A percentile compares a stretch with the other conserved stretches of the same genome.
Conservation (phyloP, 1,139 yeast species). For the Spathaspora sp. region DNA sequence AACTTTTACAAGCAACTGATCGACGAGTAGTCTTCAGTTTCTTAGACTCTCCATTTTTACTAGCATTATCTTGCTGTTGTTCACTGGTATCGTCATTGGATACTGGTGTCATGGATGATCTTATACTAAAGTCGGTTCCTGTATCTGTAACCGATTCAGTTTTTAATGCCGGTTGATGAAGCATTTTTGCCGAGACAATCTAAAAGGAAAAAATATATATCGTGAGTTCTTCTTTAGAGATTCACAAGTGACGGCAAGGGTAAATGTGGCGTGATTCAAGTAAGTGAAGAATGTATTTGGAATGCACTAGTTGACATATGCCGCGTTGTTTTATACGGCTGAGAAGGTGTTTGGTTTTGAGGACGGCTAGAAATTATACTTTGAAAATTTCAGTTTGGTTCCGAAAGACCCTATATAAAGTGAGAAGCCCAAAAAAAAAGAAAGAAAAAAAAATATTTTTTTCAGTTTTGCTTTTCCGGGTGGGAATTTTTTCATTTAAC, state of each 20-base stretch:
- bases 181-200: background rate
- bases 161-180: slow-evolving; percentile 2
- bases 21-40: slow-evolving; percentile 21
- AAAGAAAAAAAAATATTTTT: background rate
- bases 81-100: background rate
- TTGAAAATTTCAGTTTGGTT: background rate
- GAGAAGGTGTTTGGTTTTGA: background rate
- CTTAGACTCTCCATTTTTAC: background rate
- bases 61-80: background rate
- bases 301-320: background rate
- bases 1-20: slow-evolving; percentile 69
- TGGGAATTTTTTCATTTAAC: background rate
- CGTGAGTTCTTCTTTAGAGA: background rate
- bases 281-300: too few relatives aligned
- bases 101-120: background rate
- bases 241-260: background rate
- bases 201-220: background rate
- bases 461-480: background rate
- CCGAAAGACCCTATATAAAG: background rate
- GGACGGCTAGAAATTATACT: background rate
- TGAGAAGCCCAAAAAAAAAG: background rate
- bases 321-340: background rate
- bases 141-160: background rate
- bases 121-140: slow-evolving; percentile 1
- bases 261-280: background rate